Percentiles rank a stretch among this genome's conserved stretches.
Conservation (phyloP, 257 asterid genomes). For the Jacaranda copaia region DNA sequence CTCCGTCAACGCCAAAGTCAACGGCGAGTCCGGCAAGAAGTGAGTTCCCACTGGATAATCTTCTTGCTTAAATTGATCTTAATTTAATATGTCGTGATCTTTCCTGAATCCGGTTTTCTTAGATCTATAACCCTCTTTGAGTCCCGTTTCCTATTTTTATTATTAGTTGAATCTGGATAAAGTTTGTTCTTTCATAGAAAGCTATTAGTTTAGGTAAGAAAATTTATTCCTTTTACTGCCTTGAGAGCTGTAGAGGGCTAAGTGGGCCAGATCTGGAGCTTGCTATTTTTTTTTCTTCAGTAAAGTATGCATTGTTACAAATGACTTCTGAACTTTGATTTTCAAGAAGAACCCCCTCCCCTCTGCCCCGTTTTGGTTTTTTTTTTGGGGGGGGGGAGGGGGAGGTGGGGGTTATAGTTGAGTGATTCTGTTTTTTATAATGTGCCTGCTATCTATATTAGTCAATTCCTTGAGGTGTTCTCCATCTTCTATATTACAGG, state of each 20-base stretch:
- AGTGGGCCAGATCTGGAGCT: not conserved
- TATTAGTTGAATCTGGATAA: not conserved
- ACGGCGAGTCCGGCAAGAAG: constrained; percentile 90
- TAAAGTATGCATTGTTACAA: not conserved
- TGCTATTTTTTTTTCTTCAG: not conserved
- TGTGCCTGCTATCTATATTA: not conserved
- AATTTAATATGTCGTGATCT: not conserved
- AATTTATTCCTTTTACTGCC: not conserved
- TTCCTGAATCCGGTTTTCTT: not conserved
- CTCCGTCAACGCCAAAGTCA: constrained; percentile 64
- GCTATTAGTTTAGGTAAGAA: not conserved
- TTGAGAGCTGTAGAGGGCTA: not conserved
- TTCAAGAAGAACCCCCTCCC: no score
- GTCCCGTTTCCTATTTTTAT: not conserved
- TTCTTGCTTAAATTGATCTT: not conserved
- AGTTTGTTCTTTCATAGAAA: not conserved
- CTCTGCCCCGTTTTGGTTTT: no score
- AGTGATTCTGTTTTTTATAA: not conserved
- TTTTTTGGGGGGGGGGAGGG: no score
- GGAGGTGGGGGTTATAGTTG: not conserved
- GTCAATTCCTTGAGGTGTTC: not conserved
- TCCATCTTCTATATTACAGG: constrained; percentile 37
- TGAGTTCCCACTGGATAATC: constrained; percentile 38
- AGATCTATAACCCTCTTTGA: no score
- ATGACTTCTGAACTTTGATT: not conserved